Conservation (phyloP, 163 green algal genomes). For the Scenedesmus sp. region DNA sequence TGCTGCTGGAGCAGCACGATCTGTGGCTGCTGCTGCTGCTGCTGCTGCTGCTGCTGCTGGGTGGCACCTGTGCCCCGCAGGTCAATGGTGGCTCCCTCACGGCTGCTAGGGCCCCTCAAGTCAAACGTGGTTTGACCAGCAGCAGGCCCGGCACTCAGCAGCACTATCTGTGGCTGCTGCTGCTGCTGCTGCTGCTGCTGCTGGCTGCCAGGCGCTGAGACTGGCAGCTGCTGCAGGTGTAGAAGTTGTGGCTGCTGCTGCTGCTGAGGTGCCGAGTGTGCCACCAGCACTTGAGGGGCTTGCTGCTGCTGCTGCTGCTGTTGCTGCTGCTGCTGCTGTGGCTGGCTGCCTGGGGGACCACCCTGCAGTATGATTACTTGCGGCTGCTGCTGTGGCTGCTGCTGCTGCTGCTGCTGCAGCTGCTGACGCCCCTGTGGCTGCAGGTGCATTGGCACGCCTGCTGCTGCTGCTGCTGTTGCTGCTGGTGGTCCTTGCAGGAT, state of each 20-base stretch:
- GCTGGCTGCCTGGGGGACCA: background rate
- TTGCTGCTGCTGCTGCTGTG: background rate
- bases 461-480: background rate
- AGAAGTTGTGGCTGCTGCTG: background rate
- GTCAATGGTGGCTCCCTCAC: background rate
- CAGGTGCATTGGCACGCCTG: no score
- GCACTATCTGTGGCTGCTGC: background rate
- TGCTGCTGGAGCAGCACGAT: constrained; percentile 1
- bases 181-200: constrained; percentile 8
- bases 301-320: background rate
- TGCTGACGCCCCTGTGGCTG: background rate
- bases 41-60: constrained; percentile 14
- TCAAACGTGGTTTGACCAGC: constrained; percentile 12
- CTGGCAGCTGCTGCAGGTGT: background rate
- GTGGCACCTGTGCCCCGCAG: background rate
- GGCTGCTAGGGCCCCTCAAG: constrained; percentile 11
- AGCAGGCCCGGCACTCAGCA: background rate
- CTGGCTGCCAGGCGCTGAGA: background rate
- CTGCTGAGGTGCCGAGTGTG: background rate
- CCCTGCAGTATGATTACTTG: background rate
- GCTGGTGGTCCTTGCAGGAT: background rate
- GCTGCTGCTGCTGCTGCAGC: background rate
- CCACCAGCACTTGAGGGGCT: background rate
- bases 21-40: constrained; percentile 2
- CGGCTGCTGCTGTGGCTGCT: background rate